These are phyloP conservation scores for Camellia sinensis DNA, from an alignment of 148 eudicot species.

Conservation along the genomic window DNA sequence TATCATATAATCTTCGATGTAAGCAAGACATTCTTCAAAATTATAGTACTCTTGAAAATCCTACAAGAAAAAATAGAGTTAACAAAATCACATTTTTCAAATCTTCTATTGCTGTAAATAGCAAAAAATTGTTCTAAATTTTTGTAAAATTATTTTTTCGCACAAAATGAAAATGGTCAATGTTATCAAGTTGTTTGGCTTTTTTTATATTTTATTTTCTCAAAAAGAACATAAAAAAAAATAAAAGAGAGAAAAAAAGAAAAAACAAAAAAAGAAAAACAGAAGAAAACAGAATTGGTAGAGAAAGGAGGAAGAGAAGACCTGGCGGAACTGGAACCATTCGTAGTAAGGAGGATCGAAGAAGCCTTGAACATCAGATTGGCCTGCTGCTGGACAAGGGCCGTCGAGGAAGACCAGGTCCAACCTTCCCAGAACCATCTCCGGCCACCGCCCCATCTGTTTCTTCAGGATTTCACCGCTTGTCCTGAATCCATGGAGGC, in stretches of 20 bases:
- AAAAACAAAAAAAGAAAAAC: not conserved
- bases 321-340: conserved; percentile 27
- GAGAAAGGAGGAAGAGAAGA: not conserved
- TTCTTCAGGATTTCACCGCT: conserved; percentile 24
- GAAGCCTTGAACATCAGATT: conserved; percentile 16
- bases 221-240: no score
- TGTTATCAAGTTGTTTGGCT: no score
- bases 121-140: no score
- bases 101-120: not conserved
- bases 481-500: conserved; percentile 28
- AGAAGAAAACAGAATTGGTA: no score
- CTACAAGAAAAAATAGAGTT: conserved; percentile 3
- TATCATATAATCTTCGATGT: conserved; percentile 33
- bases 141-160: no score
- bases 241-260: no score
- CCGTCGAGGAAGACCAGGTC: conserved; percentile 27
- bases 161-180: no score
- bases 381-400: conserved; percentile 14
- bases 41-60: conserved; percentile 16
- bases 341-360: conserved; percentile 25
- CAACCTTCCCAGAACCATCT: conserved; percentile 10
- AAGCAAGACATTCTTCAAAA: conserved; percentile 35
- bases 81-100: not conserved
- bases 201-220: no score
- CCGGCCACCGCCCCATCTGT: conserved; percentile 23